phyloP scores from a whole-genome alignment of 805 yeast genomes.

The Yarrowia alimentaria region DNA sequence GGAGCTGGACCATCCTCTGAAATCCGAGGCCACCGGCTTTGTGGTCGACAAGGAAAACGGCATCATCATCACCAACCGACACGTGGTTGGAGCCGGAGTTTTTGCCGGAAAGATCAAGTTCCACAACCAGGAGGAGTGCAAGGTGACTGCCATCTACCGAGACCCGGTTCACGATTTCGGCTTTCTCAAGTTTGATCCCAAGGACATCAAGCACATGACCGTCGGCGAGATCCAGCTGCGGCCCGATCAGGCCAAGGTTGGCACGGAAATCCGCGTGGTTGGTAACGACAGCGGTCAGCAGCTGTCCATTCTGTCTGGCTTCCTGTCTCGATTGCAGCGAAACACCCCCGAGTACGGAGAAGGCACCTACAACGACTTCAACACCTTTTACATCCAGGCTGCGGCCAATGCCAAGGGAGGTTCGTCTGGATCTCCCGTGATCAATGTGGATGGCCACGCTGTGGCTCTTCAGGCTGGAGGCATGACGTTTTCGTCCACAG shows the following conservation, averaged over 20 bases:
- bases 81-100: constrained; percentile 95
- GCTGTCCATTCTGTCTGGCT: constrained; percentile 81
- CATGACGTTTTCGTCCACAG: constrained; percentile 84
- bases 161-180: constrained; percentile 97
- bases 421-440: constrained; percentile 95
- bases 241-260: constrained; percentile 86
- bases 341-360: constrained; percentile 93
- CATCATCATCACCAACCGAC: constrained; percentile 84
- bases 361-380: constrained; percentile 84
- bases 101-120: constrained; percentile 88
- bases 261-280: constrained; percentile 87
- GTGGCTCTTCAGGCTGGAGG: constrained; percentile 96
- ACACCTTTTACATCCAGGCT: constrained; percentile 91
- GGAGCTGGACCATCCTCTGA: constrained; percentile 78
- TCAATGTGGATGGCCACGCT: constrained; percentile 79
- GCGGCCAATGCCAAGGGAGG: constrained; percentile 98
- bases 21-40: constrained; percentile 85
- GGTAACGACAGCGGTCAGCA: constrained; percentile 98
- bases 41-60: constrained; percentile 83
- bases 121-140: constrained; percentile 91
- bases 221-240: constrained; percentile 62
- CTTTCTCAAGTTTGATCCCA: constrained; percentile 74
- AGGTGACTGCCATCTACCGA: constrained; percentile 78
- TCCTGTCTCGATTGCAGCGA: constrained; percentile 78
- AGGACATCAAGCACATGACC: constrained; percentile 68